Conservation (phyloP, 2,329 filamentous ascomycete genomes). For the Aspergillus fijiensis region DNA sequence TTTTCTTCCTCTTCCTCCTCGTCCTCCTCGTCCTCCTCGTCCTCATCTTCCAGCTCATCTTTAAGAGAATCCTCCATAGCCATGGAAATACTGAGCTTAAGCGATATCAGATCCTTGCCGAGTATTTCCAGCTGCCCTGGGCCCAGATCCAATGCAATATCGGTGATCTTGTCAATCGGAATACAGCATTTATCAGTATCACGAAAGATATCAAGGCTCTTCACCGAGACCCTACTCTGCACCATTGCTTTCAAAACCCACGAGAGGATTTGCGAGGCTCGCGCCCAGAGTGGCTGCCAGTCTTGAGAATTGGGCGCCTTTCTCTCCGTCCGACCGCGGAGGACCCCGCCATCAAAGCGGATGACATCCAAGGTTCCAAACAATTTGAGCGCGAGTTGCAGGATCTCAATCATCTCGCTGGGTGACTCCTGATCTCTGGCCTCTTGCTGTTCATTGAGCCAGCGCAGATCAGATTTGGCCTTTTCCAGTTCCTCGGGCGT, state of each 20-base stretch:
- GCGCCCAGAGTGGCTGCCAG: conserved; percentile 3
- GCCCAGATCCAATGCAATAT: background rate
- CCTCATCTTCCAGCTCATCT: background rate
- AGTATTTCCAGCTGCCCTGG: background rate
- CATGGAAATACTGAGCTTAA: conserved; percentile 3
- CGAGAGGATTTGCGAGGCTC: conserved; percentile 8
- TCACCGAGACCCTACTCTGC: background rate
- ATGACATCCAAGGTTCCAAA: conserved; percentile 7
- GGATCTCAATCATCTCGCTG: conserved; percentile 3
- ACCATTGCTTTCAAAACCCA: conserved; percentile 6
- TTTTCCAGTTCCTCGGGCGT: conserved; percentile 1
- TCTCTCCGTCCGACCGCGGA: background rate
- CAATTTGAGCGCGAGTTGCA: conserved; percentile 1
- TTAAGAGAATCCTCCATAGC: background rate
- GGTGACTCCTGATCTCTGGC: background rate
- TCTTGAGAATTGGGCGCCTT: background rate
- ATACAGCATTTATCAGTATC: conserved; percentile 5
- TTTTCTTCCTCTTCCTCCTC: background rate
- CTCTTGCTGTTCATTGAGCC: conserved; percentile 5
- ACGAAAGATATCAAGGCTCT: conserved; percentile 6
- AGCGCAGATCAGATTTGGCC: background rate
- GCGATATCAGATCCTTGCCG: background rate
- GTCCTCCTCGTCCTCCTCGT: background rate
- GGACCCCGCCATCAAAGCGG: conserved; percentile 1
- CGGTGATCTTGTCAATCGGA: background rate